These are phyloP conservation scores for Sordaria brevicollis DNA, from an alignment of 495 filamentous ascomycete species.

Conservation along the genomic window DNA sequence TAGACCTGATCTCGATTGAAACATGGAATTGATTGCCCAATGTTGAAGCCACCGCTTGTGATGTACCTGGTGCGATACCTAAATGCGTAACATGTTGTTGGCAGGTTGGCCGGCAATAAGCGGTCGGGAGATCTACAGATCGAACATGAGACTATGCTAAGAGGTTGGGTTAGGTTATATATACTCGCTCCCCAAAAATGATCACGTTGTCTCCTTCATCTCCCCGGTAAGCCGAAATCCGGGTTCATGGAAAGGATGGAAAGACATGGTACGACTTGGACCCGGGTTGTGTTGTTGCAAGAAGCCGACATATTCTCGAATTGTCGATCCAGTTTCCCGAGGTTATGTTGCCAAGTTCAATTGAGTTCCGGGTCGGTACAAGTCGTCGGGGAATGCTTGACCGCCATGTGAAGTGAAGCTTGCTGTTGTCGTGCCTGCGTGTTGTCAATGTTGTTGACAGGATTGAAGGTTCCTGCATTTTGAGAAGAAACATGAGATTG, in stretches of 20 bases:
- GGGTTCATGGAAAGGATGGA: not conserved
- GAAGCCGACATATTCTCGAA: not conserved
- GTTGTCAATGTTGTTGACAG: not conserved
- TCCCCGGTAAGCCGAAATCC: not conserved
- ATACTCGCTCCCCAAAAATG: not conserved
- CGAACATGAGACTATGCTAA: not conserved
- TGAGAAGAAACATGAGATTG: too few species aligned
- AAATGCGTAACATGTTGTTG: not conserved
- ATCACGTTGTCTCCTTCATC: not conserved
- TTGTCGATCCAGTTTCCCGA: not conserved
- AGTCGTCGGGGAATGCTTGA: not conserved
- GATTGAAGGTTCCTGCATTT: not conserved
- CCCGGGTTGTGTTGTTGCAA: not conserved
- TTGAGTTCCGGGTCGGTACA: not conserved
- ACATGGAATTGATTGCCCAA: not conserved
- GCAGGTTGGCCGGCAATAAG: not conserved
- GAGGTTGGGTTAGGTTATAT: not conserved
- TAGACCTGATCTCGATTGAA: not conserved
- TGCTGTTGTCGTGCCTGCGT: not conserved
- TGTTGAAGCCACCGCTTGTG: not conserved
- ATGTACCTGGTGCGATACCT: not conserved
- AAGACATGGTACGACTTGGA: not conserved
- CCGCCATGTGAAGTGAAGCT: not conserved
- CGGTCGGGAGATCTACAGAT: not conserved
- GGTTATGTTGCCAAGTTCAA: not conserved